phyloP scores from a whole-genome alignment of 2,329 filamentous ascomycete genomes.

The Aspergillus quadrilineatus region DNA sequence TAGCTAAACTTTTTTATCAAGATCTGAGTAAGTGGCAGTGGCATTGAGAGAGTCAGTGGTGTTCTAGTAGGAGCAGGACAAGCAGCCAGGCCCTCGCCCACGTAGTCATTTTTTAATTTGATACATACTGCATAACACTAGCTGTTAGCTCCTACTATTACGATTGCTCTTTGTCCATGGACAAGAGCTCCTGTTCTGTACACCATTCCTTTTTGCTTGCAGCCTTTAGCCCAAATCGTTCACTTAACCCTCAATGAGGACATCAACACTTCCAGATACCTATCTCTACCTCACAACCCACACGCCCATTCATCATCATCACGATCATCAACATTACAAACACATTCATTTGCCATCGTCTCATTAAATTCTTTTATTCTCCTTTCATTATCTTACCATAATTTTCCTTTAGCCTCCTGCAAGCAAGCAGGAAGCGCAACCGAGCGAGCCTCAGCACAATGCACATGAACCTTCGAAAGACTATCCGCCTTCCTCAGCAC shows the following conservation, averaged over 20 bases:
- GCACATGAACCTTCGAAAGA: constrained; percentile 35
- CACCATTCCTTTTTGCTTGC: not conserved
- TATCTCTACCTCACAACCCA: not conserved
- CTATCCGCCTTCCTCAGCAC: constrained; percentile 22
- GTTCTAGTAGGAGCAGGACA: too few relatives aligned
- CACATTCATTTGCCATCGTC: not conserved
- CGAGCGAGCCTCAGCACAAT: not conserved
- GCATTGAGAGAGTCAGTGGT: not conserved
- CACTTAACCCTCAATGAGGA: not conserved
- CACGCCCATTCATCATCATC: not conserved
- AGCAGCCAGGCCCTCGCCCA: not conserved
- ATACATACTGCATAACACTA: too few relatives aligned
- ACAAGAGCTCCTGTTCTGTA: not conserved
- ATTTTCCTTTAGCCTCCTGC: not conserved
- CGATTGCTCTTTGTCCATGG: not conserved
- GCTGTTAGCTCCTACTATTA: not conserved
- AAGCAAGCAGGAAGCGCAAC: not conserved
- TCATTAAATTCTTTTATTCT: not conserved
- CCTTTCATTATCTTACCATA: not conserved
- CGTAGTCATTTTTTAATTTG: not conserved
- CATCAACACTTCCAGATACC: not conserved
- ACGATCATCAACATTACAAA: too few relatives aligned
- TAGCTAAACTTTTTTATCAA: too few relatives aligned
- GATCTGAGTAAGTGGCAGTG: not conserved
- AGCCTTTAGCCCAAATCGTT: not conserved